Base-by-base conservation (phyloP, 2,329 filamentous ascomycete species). In the Golovinomyces cichoracearum region DNA sequence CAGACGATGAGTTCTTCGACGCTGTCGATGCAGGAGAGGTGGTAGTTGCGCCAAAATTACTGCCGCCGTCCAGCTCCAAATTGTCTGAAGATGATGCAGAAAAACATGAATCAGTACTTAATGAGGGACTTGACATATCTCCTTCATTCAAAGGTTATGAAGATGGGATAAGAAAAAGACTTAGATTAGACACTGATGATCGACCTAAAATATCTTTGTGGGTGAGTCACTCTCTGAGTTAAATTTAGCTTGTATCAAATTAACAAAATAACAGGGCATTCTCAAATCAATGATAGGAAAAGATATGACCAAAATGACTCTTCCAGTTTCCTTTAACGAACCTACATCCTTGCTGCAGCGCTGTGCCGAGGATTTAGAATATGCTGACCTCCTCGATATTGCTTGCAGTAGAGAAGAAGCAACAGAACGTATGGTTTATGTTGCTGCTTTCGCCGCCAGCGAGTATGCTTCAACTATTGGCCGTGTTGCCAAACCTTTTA, bases 231-330 rank as follows among this genome's bases (percentile, higher is more conserved):
- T 33, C 13, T 15, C 10, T 15, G n/a, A 10, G 5, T 33, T 15
- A 15, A 15, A n/a, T 15, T 15, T 33, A 33, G n/a, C n/a, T 15
- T 33, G 4, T 33, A n/a, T n/a, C 31, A 31, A 45, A 45, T 54
- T 65, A 53, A 63, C 48, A 40, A 15, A 44, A 25, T 48, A 48
- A 35, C 54, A 94, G 86, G 80, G 81, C 55, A 94, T 98, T 56
- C 68, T 98, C 53, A 98, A 95, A 67, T 95, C 88, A 21, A 95
- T 98, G 90, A 93, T 98, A 64, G 90, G 90, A 53, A 95, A 98
- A 63, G 90, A 98, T 61, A 95, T 98, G 90, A 95, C 90, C 33
- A 95, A 92, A 68, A 98, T 98, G 88, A 95, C 90, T 0, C 68
- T 98, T 19, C 90, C 90, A 0, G 90, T 98, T 1, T 93, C 90